Base-by-base conservation (phyloP, 805 yeast genomes). In the Lachancea cidri region DNA sequence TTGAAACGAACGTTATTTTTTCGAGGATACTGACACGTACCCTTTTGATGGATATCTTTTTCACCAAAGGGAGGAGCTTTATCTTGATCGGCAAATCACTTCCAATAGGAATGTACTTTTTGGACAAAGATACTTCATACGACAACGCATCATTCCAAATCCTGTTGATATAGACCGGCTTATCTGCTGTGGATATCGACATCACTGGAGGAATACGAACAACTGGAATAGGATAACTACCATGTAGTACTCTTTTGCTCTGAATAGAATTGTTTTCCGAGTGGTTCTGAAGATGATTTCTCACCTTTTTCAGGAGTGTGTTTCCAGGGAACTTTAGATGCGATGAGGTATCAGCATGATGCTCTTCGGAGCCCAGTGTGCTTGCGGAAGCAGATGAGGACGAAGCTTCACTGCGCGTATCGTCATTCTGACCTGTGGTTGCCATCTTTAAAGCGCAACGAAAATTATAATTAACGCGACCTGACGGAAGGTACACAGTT, bases 141-240 rank as follows among this genome's bases (percentile, higher is more conserved):
- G 79, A 78, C 29, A 85, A 61, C 0, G 86, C 60, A 41, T 83
- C 81, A 50, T 79, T 77, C 93, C 93, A 85, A 1, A 79, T 71
- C 46, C 85, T 71, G 56, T 81, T 83, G 27, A 85, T 86, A 57
- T 80, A 83, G 14, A 85, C 74, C 0, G 94, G 87, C 54, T 83
- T 85, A 55, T 83, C 82, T 4, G 65, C 64, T 1, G 72, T 66
- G 0, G 70, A 60, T 1, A 60, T 45, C 1, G 69, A 67, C 4
- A 49, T 46, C 6, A 54, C 50, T 4, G 74, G 74, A 2, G 74
- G 74, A 0, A 67, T 65, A 45, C 75, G 62, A 1, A 71, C 54
- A 11, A 68, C 48, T 17, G 57, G 58, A 8, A 70, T 39, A 17
- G 61, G 59, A 22, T 57, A 59, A 31, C 65, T 67, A 7, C 60